These are phyloP conservation scores for Blastobotrys niveus DNA, from an alignment of 1,139 yeast genomes.

Conservation along the genomic window DNA sequence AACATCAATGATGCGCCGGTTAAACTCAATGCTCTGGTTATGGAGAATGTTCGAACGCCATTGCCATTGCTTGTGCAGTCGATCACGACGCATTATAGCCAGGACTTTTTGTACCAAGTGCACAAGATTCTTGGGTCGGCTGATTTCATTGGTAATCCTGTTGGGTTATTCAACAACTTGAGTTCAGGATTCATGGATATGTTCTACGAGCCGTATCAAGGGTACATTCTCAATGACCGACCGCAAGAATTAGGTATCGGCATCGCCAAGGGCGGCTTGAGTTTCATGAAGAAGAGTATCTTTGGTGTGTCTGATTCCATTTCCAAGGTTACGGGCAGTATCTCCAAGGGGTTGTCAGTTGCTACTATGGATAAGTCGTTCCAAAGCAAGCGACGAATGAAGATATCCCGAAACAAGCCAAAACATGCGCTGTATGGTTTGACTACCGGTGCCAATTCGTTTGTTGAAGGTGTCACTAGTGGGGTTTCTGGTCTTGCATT, in stretches of 20 bases:
- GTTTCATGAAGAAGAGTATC: constrained; percentile 89
- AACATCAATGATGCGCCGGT: constrained; percentile 97
- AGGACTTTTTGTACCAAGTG: constrained; percentile 84
- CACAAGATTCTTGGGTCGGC: constrained; percentile 95
- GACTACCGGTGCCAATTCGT: constrained; percentile 81
- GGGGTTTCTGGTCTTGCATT: constrained; percentile 88
- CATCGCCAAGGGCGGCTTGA: constrained; percentile 89
- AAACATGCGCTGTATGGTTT: constrained; percentile 86
- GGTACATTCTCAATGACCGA: constrained; percentile 85
- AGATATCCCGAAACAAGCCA: constrained; percentile 71
- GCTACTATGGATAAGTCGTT: constrained; percentile 83
- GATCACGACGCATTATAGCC: constrained; percentile 81
- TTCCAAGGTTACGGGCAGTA: constrained; percentile 86
- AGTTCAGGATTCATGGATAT: constrained; percentile 95
- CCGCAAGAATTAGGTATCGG: constrained; percentile 96
- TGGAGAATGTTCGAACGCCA: constrained; percentile 88
- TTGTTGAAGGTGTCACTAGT: constrained; percentile 78
- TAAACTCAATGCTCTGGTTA: constrained; percentile 73
- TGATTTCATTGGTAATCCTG: constrained; percentile 94
- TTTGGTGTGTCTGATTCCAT: constrained; percentile 93
- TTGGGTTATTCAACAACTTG: constrained; percentile 85
- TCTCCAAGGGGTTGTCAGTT: constrained; percentile 89
- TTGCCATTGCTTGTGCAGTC: constrained; percentile 66
- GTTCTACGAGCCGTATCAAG: constrained; percentile 96
- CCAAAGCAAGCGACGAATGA: constrained; percentile 61